Base-by-base conservation (phyloP, 225 moss, liverwort and hornwort species). In the Pseudoscleropodium purum region DNA sequence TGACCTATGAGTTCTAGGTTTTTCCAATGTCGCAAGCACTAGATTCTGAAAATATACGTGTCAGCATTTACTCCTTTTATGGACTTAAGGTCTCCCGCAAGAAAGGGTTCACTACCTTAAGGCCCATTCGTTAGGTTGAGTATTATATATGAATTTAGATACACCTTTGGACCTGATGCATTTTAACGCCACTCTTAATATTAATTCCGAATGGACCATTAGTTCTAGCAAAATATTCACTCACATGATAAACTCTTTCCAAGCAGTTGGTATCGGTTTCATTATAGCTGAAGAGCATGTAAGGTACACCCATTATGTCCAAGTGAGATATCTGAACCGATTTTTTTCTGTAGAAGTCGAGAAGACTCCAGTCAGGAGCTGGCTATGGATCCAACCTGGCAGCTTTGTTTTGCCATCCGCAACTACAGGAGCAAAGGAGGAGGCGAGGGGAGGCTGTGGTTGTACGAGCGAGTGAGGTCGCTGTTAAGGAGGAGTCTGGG, bases 401-500 rank as follows among this genome's bases (percentile, higher is more conserved):
- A 49, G 90, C 73, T 51, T 62, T 89, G 78, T 91, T 82, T 59
- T 67, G 41, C 29, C 77, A 89, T 47, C 29, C 90, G 66, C 90
- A 91, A 76, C 81, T 51, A 15, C 85, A 81, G 88, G 87, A 87
- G 52, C 92, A 80, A 83, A 80, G 90, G 68, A 79, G 91, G 88
- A 91, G 92, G 82, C 87, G 89, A 85, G 62, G 91, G 25, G 89
- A 87, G 18, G 82, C 88, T 56, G 87, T 85, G 61, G 92, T 92
- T 47, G 93, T 89, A 60, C 90, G 92, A 72, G 95, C 93, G 15
- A 91, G 92, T 30, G 93, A 93, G 89, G 93, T 95, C 39, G 95
- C 95, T 56, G 89, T 95, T 27, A 93, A 91, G 89, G 94, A 94
- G 92, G 95, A 92, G 69, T 89, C 93, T 66, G 91, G 92, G 56